Evolutionary conservation across 2,329 filamentous ascomycete species (phyloP).

Genomic region (Arthroderma uncinatum): DNA sequence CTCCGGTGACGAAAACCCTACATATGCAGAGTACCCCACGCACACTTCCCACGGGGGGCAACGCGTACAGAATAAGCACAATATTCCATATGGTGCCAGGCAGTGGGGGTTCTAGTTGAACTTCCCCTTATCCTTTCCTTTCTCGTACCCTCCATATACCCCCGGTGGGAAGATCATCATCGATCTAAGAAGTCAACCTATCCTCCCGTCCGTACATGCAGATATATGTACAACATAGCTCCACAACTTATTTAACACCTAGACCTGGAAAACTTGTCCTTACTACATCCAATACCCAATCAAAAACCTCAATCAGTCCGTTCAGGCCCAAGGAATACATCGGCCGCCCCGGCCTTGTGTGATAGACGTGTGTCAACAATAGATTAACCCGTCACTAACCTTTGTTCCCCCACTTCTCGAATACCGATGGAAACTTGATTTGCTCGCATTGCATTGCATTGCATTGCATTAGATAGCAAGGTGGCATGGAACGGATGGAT

Average conservation of each 20-base stretch:
- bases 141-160: background rate
- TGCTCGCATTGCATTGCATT: background rate
- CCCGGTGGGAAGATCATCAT: background rate
- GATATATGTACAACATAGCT: background rate
- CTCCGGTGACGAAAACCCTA: background rate
- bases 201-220: background rate
- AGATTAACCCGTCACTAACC: background rate
- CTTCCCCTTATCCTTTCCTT: background rate
- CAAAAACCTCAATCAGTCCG: background rate
- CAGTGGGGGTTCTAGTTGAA: background rate
- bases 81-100: background rate
- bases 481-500: background rate
- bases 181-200: background rate
- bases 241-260: background rate
- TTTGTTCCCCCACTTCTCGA: background rate
- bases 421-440: background rate
- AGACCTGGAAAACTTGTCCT: background rate
- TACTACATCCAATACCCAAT: background rate
- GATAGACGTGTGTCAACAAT: background rate
- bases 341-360: background rate
- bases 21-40: background rate
- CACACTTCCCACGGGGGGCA: background rate
- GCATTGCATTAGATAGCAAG: background rate
- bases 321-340: background rate
- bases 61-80: background rate